A percentile compares a stretch with the other conserved stretches of the same genome.
These are phyloP conservation scores for Alternaria solani DNA, from an alignment of 2,329 filamentous ascomycete genomes.

Conservation along the genomic window DNA sequence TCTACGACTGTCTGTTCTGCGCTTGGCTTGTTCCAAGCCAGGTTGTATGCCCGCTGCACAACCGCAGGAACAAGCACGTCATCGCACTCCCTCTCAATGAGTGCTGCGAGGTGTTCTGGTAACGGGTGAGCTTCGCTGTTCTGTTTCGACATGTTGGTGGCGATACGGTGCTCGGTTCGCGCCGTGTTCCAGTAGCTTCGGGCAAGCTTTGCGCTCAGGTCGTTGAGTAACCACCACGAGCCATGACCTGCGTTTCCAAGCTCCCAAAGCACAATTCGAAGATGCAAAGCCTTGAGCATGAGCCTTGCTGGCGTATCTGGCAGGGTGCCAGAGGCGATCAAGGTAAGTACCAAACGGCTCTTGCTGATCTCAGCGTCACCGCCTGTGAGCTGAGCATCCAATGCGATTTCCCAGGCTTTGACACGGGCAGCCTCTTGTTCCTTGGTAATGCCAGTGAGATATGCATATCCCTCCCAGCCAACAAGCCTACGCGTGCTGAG, in stretches of 20 bases:
- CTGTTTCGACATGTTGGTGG: slow-evolving; percentile 47
- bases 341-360: slow-evolving; percentile 82
- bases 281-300: slow-evolving; percentile 92
- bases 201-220: slow-evolving; percentile 76
- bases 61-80: slow-evolving; percentile 80
- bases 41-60: slow-evolving; percentile 84
- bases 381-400: slow-evolving; percentile 91
- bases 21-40: slow-evolving; percentile 85
- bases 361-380: slow-evolving; percentile 90
- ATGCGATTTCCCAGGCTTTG: slow-evolving; percentile 91
- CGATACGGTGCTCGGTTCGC: slow-evolving; percentile 65
- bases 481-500: slow-evolving; percentile 80
- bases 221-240: slow-evolving; percentile 70
- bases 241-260: slow-evolving; percentile 71
- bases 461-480: slow-evolving; percentile 78
- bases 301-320: slow-evolving; percentile 82
- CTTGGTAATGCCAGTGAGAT: slow-evolving; percentile 79
- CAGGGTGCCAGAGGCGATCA: slow-evolving; percentile 86
- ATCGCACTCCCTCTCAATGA: slow-evolving; percentile 82
- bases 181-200: slow-evolving; percentile 83
- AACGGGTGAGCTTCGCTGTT: slow-evolving; percentile 70
- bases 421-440: slow-evolving; percentile 87
- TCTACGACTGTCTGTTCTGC: slow-evolving; percentile 71
- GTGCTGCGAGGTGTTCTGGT: slow-evolving; percentile 75
- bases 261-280: slow-evolving; percentile 88